Base-by-base conservation (phyloP, 1,284 basidiomycete species). In the Amylostereum areolatum region DNA sequence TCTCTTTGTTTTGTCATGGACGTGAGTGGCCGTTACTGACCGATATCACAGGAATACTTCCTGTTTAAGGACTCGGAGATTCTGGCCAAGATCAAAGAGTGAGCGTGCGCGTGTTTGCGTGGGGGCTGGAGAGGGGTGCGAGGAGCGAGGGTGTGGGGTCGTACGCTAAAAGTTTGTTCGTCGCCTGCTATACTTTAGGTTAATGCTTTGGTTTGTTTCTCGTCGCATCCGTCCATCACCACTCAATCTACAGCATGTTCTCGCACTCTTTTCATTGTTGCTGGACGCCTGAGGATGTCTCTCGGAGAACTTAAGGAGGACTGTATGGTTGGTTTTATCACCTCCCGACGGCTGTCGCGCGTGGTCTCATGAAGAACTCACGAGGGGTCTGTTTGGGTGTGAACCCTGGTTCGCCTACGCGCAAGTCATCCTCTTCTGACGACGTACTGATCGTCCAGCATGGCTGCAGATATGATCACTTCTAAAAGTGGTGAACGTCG, bases 1-100 rank as follows among this genome's bases (percentile, higher is more conserved):
- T 28, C n/a, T 24, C 41, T 12, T 8, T 8, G 34, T 35, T 9
- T 35, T n/a, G 34, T 35, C 25, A 29, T 28, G 8, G n/a, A 28
- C 25, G 8, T 5, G 6, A 7, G 7, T 6, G 6, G 24, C 27
- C 27, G 8, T 43, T 12, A 8, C 39, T 11, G 12, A 11, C n/a
- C 28, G 8, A 24, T 5, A 24, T 4, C 7, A 28, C 62, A 95
- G 92, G 96, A 98, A 69, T 99, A 90, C 75, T 89, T 83, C 73
- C 74, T 98, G 53, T 97, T 97, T 84, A 91, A 89, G 70, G 96
- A 98, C 72, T 73, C 84, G 34, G 96, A 98, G 65, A 97, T 98
- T 67, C 81, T 98, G 48, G 96, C 96, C 58, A 97, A 97, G 78
- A 94, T 98, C 66, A 81, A 86, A 70, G 95, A 97, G 77, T 97